Percentiles rank a stretch among this genome's conserved stretches.
These are phyloP conservation scores for Fusarium continuum DNA, from an alignment of 2,329 filamentous ascomycete genomes.

Conservation along the genomic window DNA sequence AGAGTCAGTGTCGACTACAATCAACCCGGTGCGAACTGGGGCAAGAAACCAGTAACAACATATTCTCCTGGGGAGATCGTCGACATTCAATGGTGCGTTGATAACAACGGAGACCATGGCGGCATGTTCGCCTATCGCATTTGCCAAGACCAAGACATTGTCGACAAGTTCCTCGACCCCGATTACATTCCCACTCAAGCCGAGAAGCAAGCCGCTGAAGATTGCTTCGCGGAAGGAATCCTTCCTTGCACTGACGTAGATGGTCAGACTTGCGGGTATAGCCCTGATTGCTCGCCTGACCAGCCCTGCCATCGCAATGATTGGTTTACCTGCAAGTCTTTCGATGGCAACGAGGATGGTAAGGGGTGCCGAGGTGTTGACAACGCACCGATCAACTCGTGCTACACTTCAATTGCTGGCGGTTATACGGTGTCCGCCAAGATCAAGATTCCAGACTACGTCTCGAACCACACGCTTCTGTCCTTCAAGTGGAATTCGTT, in stretches of 20 bases:
- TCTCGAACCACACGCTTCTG: conserved; percentile 60
- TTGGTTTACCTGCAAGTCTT: conserved; percentile 64
- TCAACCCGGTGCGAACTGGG: conserved; percentile 56
- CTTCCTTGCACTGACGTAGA: conserved; percentile 60
- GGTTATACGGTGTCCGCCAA: conserved; percentile 63
- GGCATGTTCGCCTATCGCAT: conserved; percentile 66
- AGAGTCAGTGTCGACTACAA: conserved; percentile 64
- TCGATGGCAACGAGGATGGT: conserved; percentile 44
- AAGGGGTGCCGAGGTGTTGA: conserved; percentile 59
- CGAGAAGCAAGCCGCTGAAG: conserved; percentile 63
- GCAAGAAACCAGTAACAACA: conserved; percentile 52
- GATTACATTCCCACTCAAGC: conserved; percentile 58
- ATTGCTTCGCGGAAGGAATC: conserved; percentile 59
- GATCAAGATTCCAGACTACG: conserved; percentile 59
- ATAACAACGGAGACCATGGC: conserved; percentile 65
- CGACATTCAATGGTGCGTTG: conserved; percentile 64
- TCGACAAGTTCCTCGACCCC: conserved; percentile 60
- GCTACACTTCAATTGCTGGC: conserved; percentile 61
- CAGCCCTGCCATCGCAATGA: conserved; percentile 60
- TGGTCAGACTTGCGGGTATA: conserved; percentile 60
- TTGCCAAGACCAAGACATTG: conserved; percentile 60
- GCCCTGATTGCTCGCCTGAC: conserved; percentile 55
- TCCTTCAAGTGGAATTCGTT: conserved; percentile 65
- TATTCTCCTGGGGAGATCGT: conserved; percentile 57
- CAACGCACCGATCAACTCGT: conserved; percentile 53